These are phyloP conservation scores for Alternaria ventricosa DNA, from an alignment of 2,329 filamentous ascomycete species.

Conservation along the genomic window DNA sequence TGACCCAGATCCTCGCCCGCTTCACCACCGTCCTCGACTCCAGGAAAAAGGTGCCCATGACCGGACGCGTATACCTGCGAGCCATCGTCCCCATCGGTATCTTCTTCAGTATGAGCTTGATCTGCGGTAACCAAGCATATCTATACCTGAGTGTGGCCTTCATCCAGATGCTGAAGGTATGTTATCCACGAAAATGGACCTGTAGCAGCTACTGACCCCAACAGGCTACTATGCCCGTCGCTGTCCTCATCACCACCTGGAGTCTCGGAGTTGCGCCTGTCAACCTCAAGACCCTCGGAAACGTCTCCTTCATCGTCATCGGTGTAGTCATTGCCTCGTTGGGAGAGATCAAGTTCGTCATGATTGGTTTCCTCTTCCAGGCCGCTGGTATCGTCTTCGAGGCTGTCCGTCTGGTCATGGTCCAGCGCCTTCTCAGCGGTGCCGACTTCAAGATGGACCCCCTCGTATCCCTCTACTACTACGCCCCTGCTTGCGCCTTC, in stretches of 20 bases:
- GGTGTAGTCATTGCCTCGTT: slow-evolving; percentile 94
- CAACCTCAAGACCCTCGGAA: slow-evolving; percentile 85
- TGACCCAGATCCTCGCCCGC: slow-evolving; percentile 91
- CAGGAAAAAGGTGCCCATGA: slow-evolving; percentile 97
- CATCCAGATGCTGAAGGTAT: slow-evolving; percentile 98
- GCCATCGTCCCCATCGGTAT: slow-evolving; percentile 94
- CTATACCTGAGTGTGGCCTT: slow-evolving; percentile 95
- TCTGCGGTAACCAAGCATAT: slow-evolving; percentile 95
- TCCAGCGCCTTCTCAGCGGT: slow-evolving; percentile 80
- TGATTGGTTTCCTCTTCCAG: slow-evolving; percentile 81
- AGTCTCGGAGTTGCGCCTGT: slow-evolving; percentile 81
- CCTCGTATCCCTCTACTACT: slow-evolving; percentile 88
- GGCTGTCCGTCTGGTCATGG: slow-evolving; percentile 82
- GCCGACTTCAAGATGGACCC: slow-evolving; percentile 93
- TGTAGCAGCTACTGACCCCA: slow-evolving; percentile 10
- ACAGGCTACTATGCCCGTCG: slow-evolving; percentile 91
- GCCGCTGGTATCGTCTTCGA: slow-evolving; percentile 80
- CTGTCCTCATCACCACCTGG: slow-evolving; percentile 90
- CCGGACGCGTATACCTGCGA: slow-evolving; percentile 86
- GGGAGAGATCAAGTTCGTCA: slow-evolving; percentile 92
- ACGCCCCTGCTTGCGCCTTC: slow-evolving; percentile 80
- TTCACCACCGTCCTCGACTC: slow-evolving; percentile 91
- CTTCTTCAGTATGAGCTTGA: slow-evolving; percentile 95
- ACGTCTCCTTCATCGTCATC: slow-evolving; percentile 92
- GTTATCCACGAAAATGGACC: slow-evolving; percentile 9